Conservation (phyloP, 345 rosid genomes). For the Syzygium jambos region DNA sequence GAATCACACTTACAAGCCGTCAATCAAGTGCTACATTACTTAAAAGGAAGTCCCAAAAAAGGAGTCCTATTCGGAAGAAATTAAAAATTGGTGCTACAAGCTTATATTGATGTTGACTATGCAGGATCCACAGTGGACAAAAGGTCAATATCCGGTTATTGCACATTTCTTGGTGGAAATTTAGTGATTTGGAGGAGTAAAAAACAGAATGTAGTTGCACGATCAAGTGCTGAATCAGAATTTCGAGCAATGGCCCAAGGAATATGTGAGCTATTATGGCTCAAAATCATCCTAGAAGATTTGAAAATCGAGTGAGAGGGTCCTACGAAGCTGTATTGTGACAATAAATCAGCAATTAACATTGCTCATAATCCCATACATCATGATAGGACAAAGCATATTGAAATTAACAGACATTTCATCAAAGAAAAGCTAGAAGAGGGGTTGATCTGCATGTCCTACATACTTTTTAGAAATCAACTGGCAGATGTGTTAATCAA, state of each 20-base stretch:
- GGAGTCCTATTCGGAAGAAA: neutral
- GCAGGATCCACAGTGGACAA: neutral
- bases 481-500: neutral
- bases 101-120: neutral
- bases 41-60: neutral
- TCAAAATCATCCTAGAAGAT: neutral
- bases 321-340: neutral
- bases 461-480: neutral
- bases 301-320: neutral
- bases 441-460: neutral
- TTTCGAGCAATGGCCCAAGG: neutral
- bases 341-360: too few species aligned
- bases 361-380: neutral
- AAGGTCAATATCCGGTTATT: neutral
- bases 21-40: neutral
- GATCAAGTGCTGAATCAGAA: neutral
- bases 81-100: neutral
- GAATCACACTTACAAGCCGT: neutral
- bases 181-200: neutral
- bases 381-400: neutral
- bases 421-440: neutral
- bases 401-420: too few species aligned
- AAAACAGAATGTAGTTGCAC: neutral
- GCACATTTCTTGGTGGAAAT: too few species aligned
- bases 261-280: neutral